Base-by-base conservation (phyloP, 441 rosid genomes). In the Jatropha podagrica region DNA sequence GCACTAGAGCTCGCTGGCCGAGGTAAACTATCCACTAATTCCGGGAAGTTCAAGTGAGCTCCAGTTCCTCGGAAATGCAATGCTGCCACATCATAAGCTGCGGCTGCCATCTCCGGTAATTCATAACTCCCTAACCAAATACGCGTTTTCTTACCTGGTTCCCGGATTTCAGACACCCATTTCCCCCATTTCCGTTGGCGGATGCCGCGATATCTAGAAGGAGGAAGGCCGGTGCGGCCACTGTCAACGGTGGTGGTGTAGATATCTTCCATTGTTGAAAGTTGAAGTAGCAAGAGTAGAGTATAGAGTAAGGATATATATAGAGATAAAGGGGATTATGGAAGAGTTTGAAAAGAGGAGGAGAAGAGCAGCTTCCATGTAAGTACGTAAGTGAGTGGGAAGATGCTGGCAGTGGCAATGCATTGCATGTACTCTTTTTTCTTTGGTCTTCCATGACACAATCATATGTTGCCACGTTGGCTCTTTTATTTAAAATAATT, bases 71-170 rank as follows among this genome's bases (percentile, higher is more conserved):
- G 49, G 41, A 86, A 66, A 60, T 86, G 85, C 63, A 81, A 81
- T 38, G 88, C 88, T 0, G 90, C 90, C 0, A 77, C 86, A 38
- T 86, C 90, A 41, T 86, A 86, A 1, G 90, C 90, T 0, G 90
- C 86, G 0, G 90, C 90, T 0, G 90, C 90, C 90, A 86, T 86
- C 72, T 86, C 88, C 1, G 88, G 82, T 1, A 76, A 68, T 72
- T 86, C 88, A 18, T 83, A 86, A 73, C 90, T 86, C 13, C 90
- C 90, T 4, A 86, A 74, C 90, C 90, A 86, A 40, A 86, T 86
- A 40, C 90, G 79, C 0, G 80, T 83, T 42, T 84, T 85, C 52
- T 74, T 85, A 0, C 90, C 86, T 0, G 90, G 90, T 69, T 86
- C 85, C 9, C 90, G 79, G 27, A 86, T 86, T 72, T 86, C 90